These are phyloP conservation scores for Sequoiadendron giganteum DNA, from an alignment of 75 land plant species.

Conservation along the genomic window DNA sequence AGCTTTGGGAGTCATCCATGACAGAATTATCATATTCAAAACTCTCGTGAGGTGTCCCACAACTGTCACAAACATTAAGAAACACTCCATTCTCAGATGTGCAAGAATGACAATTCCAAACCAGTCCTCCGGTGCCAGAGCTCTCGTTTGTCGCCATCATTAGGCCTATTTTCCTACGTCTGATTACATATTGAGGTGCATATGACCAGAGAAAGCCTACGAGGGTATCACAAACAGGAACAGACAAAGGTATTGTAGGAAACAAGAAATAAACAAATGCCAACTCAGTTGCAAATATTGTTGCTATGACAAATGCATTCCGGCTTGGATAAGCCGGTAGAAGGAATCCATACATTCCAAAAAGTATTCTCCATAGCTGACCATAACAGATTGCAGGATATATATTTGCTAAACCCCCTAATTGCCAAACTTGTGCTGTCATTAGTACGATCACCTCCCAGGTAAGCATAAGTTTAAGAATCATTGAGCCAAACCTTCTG, in stretches of 20 bases:
- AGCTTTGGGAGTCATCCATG: neutral
- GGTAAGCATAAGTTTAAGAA: neutral
- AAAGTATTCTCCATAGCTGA: neutral
- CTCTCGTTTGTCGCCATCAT: neutral
- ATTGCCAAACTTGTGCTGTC: neutral
- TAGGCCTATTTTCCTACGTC: neutral
- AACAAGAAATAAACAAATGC: neutral
- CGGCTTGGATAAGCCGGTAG: neutral
- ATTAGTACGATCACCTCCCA: neutral
- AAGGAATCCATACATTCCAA: slow-evolving; percentile 3
- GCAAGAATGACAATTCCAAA: neutral
- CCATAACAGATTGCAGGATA: neutral
- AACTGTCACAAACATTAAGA: neutral
- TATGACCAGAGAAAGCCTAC: neutral
- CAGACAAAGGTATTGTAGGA: neutral
- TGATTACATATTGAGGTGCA: neutral
- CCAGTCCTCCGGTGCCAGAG: neutral
- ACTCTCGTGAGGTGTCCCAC: neutral
- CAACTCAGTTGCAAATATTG: neutral
- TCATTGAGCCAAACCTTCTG: neutral
- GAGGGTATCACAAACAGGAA: neutral
- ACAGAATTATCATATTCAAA: neutral
- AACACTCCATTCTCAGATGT: neutral
- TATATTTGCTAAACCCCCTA: neutral
- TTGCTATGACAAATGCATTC: neutral